Evolutionary conservation across 306 rosid species (phyloP).

Genomic region (Quercus glauca): DNA sequence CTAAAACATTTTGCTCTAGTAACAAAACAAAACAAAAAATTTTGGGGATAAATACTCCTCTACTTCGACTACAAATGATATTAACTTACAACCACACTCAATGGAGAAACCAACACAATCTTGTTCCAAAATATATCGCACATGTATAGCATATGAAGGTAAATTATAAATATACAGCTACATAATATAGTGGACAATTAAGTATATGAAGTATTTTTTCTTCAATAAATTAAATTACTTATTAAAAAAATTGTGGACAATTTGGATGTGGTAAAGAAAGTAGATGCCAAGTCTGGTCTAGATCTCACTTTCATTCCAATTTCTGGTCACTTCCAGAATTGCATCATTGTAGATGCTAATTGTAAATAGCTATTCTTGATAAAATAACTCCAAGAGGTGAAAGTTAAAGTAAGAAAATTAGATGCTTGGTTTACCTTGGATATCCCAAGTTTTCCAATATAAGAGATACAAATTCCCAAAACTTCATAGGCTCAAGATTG

Average conservation of each 20-base stretch:
- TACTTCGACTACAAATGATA: neutral
- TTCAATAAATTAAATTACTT: too few relatives aligned
- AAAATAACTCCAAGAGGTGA: conserved; percentile 4
- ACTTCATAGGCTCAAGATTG: conserved; percentile 67
- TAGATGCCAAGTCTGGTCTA: neutral
- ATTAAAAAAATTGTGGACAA: neutral
- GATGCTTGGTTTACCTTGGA: conserved; percentile 56
- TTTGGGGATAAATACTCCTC: neutral
- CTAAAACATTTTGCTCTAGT: too few relatives aligned
- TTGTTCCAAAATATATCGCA: neutral
- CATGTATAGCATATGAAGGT: neutral
- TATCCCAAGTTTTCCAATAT: conserved; percentile 70
- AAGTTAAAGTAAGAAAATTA: conserved; percentile 8
- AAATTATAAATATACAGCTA: neutral
- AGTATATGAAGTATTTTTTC: too few relatives aligned
- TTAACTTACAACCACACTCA: neutral
- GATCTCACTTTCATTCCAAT: conserved; percentile 2
- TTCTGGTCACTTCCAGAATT: conserved; percentile 1
- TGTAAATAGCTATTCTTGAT: conserved; percentile 9
- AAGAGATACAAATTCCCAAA: conserved; percentile 64
- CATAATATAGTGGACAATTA: neutral
- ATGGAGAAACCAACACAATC: neutral
- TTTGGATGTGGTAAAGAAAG: neutral
- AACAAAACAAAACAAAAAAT: too few relatives aligned
- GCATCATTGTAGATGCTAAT: conserved; percentile 15